Evolutionary conservation across 257 asterid genomes (phyloP).

Genomic region (Petunia axillaris): DNA sequence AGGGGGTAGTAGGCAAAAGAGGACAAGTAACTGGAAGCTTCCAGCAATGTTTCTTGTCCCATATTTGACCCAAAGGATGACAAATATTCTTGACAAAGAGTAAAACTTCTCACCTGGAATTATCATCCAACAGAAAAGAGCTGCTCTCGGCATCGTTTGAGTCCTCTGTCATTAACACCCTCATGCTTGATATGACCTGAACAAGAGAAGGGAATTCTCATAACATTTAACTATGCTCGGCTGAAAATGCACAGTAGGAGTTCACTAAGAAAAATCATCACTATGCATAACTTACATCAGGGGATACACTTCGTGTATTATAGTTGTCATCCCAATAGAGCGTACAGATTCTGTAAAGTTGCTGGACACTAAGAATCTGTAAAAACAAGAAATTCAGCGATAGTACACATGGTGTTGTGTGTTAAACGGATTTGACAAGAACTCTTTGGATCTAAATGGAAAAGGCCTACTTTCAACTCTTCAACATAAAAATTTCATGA

Average conservation of each 20-base stretch:
- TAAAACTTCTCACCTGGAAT: slow-evolving; percentile 60
- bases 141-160: slow-evolving; percentile 78
- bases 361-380: slow-evolving; percentile 96
- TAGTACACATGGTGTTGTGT: not conserved
- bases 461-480: not conserved
- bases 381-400: slow-evolving; percentile 26
- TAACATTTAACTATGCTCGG: not conserved
- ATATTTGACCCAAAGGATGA: slow-evolving; percentile 2
- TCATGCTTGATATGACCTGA: slow-evolving; percentile 97
- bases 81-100: not conserved
- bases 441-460: slow-evolving; percentile 7
- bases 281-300: slow-evolving; percentile 59
- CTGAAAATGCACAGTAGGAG: not conserved
- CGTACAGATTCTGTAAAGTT: slow-evolving; percentile 95
- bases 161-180: slow-evolving; percentile 95
- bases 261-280: slow-evolving; percentile 12
- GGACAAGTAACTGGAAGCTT: not conserved
- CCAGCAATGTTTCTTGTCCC: not conserved
- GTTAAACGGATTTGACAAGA: slow-evolving; percentile 17
- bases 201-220: not conserved
- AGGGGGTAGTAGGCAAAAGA: not conserved
- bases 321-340: slow-evolving; percentile 95
- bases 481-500: not conserved
- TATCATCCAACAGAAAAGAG: slow-evolving; percentile 92
- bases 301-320: slow-evolving; percentile 91